Percentiles rank a stretch among this genome's conserved stretches.
Conservation (phyloP, 345 rosid genomes). For the Iberis pinnata region DNA sequence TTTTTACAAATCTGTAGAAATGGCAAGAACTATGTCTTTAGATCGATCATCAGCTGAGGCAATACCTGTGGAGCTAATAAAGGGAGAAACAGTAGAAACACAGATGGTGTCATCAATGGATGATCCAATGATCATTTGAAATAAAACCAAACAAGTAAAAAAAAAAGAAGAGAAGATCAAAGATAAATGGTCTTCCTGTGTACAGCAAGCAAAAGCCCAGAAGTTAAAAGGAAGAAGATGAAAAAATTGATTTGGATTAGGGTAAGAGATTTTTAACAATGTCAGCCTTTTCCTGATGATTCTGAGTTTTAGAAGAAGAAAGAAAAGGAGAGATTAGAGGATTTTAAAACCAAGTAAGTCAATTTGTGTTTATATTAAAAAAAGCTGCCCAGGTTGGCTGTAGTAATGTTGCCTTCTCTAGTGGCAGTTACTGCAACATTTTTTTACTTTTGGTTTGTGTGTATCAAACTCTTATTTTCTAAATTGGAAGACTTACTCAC, state of each 20-base stretch:
- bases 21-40: constrained; percentile 35
- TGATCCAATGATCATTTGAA: constrained; percentile 67
- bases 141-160: constrained; percentile 11
- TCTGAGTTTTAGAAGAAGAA: constrained; percentile 31
- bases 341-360: constrained; percentile 26
- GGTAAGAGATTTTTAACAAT: constrained; percentile 16
- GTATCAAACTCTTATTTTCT: constrained; percentile 20
- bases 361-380: constrained; percentile 20
- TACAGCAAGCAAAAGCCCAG: too few relatives aligned
- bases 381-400: constrained; percentile 95
- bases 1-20: constrained; percentile 24
- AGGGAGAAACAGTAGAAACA: constrained; percentile 43
- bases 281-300: constrained; percentile 24
- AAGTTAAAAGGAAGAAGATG: too few relatives aligned
- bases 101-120: constrained; percentile 59
- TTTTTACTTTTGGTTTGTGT: constrained; percentile 10
- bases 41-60: constrained; percentile 39
- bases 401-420: constrained; percentile 72
- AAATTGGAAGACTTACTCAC: constrained; percentile 29
- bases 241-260: constrained; percentile 5
- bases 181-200: constrained; percentile 25
- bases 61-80: constrained; percentile 37
- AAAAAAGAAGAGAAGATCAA: constrained; percentile 26
- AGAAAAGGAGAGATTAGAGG: constrained; percentile 12
- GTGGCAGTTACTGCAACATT: constrained; percentile 55